A percentile compares a stretch with the other conserved stretches of the same genome.
Evolutionary conservation across 371 early-diverging fungal species (phyloP).

Genomic region (Gilbertella persicaria): DNA sequence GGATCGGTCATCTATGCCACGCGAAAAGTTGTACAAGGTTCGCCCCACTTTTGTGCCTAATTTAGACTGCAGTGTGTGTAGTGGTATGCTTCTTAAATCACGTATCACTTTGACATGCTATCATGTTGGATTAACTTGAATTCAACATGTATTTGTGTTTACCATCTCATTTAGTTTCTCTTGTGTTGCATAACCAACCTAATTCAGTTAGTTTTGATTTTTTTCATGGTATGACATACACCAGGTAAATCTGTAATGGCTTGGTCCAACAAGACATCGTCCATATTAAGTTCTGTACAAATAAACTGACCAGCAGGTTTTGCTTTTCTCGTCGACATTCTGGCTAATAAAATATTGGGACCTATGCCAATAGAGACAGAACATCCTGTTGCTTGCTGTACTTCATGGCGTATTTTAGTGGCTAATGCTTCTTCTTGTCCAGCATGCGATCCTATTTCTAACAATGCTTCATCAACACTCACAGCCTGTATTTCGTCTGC

Average conservation of each 20-base stretch:
- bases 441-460: conserved; percentile 65
- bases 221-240: conserved; percentile 15
- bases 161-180: conserved; percentile 44
- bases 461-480: conserved; percentile 77
- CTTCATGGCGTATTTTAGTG: conserved; percentile 30
- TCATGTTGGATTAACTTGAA: conserved; percentile 23
- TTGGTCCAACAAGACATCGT: conserved; percentile 43
- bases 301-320: conserved; percentile 77
- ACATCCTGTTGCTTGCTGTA: conserved; percentile 64
- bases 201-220: background rate
- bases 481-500: conserved; percentile 79
- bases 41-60: conserved; percentile 76
- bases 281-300: conserved; percentile 36
- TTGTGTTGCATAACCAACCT: conserved; percentile 50
- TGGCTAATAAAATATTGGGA: conserved; percentile 73
- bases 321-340: conserved; percentile 77
- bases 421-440: conserved; percentile 38
- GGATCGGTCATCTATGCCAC: conserved; percentile 78
- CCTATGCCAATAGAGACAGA: conserved; percentile 78
- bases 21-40: conserved; percentile 61
- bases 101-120: conserved; percentile 53
- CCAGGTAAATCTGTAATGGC: conserved; percentile 47
- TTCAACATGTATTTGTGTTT: conserved; percentile 1
- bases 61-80: conserved; percentile 51
- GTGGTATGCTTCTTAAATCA: conserved; percentile 49